A percentile compares a stretch with the other conserved stretches of the same genome.
These are phyloP conservation scores for Candida xyloterini DNA, from an alignment of 805 yeast species.

Conservation along the genomic window DNA sequence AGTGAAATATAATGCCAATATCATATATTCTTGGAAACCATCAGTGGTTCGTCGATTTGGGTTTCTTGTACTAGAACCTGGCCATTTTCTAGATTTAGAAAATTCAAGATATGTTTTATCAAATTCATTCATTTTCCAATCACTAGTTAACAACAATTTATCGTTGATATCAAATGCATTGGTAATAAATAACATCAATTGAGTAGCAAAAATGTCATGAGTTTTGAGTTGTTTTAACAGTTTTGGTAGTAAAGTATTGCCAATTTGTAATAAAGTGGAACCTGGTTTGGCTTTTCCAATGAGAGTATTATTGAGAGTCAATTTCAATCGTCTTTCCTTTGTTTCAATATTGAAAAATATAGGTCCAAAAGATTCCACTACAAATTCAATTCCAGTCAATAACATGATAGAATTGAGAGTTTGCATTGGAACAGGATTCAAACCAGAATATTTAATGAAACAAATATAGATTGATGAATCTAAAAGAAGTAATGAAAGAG, in stretches of 20 bases:
- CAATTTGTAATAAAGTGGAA: constrained; percentile 28
- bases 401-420: constrained; percentile 24
- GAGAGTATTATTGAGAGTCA: constrained; percentile 26
- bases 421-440: constrained; percentile 28
- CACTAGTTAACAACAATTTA: constrained; percentile 26
- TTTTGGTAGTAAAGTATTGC: constrained; percentile 25
- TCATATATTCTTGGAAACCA: constrained; percentile 19
- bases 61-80: constrained; percentile 6
- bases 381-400: constrained; percentile 20
- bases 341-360: constrained; percentile 15
- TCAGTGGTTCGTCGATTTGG: constrained; percentile 13
- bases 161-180: constrained; percentile 31
- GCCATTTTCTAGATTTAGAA: constrained; percentile 21
- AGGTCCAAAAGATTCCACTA: constrained; percentile 22
- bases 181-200: constrained; percentile 23
- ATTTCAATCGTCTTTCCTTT: constrained; percentile 16
- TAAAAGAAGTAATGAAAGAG: constrained; percentile 16
- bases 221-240: constrained; percentile 19
- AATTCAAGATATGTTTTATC: constrained; percentile 19
- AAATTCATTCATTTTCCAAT: constrained; percentile 27
- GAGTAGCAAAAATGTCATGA: constrained; percentile 24
- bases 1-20: constrained; percentile 16
- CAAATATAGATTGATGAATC: constrained; percentile 25
- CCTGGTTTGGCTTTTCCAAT: constrained; percentile 34
- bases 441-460: constrained; percentile 7